phyloP scores from a whole-genome alignment of 2,329 filamentous ascomycete genomes.

The Botryotinia globosa region DNA sequence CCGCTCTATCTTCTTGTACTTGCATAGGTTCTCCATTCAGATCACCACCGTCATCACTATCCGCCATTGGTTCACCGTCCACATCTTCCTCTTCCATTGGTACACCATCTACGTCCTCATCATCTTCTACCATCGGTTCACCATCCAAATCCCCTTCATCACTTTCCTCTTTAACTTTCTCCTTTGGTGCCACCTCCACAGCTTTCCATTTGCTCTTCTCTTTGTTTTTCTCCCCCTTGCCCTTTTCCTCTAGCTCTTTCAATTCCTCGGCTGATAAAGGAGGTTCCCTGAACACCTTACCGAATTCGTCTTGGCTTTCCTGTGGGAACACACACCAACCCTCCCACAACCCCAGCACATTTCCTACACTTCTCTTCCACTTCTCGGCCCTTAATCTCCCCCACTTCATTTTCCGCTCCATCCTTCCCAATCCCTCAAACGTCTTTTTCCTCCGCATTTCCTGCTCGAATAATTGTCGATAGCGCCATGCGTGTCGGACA shows the following conservation, averaged over 20 bases:
- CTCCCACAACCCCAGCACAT: conserved; percentile 59
- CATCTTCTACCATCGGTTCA: conserved; percentile 42
- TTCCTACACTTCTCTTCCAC: conserved; percentile 59
- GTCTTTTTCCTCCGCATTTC: conserved; percentile 56
- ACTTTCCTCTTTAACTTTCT: conserved; percentile 53
- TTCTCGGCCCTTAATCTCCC: conserved; percentile 64
- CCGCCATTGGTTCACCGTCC: conserved; percentile 55
- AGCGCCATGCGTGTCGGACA: conserved; percentile 66
- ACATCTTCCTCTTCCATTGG: conserved; percentile 46
- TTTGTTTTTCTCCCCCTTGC: conserved; percentile 35
- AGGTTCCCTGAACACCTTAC: conserved; percentile 67
- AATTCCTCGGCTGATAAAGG: conserved; percentile 49
- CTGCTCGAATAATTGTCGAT: conserved; percentile 62
- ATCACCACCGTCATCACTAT: conserved; percentile 39
- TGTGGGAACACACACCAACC: conserved; percentile 71
- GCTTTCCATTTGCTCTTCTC: conserved; percentile 39
- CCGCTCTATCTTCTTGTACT: conserved; percentile 1
- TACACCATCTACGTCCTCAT: conserved; percentile 41
- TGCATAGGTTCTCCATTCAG: conserved; percentile 42
- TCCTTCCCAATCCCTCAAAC: conserved; percentile 61
- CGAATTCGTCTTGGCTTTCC: conserved; percentile 69
- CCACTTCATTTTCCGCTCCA: conserved; percentile 64
- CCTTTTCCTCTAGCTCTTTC: conserved; percentile 37
- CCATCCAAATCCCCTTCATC: conserved; percentile 45
- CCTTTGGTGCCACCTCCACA: conserved; percentile 40